phyloP scores from a whole-genome alignment of 257 asterid genomes.

The Parsonsia alboflavescens region DNA sequence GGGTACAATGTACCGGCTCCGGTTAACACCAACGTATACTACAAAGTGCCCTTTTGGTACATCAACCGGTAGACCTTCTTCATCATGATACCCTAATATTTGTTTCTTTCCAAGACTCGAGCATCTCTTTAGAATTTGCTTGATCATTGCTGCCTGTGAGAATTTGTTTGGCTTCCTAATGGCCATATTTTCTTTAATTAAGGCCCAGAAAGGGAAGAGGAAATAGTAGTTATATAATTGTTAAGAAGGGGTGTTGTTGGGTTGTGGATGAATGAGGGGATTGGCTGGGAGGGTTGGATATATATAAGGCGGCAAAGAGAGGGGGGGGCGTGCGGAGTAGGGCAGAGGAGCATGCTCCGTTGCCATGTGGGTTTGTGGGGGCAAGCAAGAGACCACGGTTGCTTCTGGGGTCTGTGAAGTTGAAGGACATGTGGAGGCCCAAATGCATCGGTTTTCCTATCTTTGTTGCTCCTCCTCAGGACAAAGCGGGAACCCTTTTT shows the following conservation, averaged over 20 bases:
- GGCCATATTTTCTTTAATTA: slow-evolving; percentile 24
- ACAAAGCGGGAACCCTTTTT: slow-evolving; percentile 46
- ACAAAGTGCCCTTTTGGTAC: slow-evolving; percentile 38
- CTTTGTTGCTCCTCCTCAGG: slow-evolving; percentile 35
- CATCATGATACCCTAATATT: slow-evolving; percentile 17
- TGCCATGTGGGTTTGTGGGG: slow-evolving; percentile 55
- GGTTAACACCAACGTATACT: slow-evolving; percentile 34
- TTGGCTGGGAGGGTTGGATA: too few relatives aligned
- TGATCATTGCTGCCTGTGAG: slow-evolving; percentile 37
- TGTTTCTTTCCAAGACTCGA: slow-evolving; percentile 45
- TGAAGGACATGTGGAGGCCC: slow-evolving; percentile 31
- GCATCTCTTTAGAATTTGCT: slow-evolving; percentile 41
- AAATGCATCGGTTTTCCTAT: slow-evolving; percentile 32
- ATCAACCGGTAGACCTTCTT: slow-evolving; percentile 30
- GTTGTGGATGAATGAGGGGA: slow-evolving; percentile 9
- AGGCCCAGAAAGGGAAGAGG: neutral
- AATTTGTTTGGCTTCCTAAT: slow-evolving; percentile 34
- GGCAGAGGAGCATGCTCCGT: too few relatives aligned
- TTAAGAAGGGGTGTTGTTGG: slow-evolving; percentile 11
- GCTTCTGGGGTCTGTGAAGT: slow-evolving; percentile 39
- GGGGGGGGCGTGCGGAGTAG: too few relatives aligned
- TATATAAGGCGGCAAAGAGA: too few relatives aligned
- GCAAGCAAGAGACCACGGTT: slow-evolving; percentile 42
- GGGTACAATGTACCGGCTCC: slow-evolving; percentile 32
- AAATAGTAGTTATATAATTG: neutral